Evolutionary conservation across 176 grass and related monocot species (phyloP).

Genomic region (Guadua angustifolia): DNA sequence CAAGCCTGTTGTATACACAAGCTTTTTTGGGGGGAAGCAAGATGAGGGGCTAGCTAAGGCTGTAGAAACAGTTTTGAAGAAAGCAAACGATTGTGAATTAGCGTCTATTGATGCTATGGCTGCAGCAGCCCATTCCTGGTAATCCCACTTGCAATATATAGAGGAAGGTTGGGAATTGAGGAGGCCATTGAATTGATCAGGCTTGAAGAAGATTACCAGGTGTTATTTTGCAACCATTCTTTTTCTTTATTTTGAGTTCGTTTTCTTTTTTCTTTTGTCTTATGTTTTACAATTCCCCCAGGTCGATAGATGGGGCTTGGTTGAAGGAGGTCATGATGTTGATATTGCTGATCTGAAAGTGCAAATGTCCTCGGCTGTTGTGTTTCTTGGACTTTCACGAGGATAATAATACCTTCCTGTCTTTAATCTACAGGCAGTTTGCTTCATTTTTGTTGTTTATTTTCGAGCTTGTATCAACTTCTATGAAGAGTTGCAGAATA

Average conservation of each 20-base stretch:
- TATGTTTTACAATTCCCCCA: slow-evolving; percentile 29
- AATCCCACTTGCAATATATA: slow-evolving; percentile 80
- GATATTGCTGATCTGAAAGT: slow-evolving; percentile 92
- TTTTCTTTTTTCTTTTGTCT: slow-evolving; percentile 34
- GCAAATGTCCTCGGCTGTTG: slow-evolving; percentile 83
- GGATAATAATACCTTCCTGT: slow-evolving; percentile 34
- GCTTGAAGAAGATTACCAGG: slow-evolving; percentile 93
- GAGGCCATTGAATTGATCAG: slow-evolving; percentile 91
- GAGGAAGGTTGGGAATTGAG: slow-evolving; percentile 69
- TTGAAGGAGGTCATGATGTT: slow-evolving; percentile 97
- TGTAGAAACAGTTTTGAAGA: slow-evolving; percentile 63
- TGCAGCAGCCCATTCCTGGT: slow-evolving; percentile 86
- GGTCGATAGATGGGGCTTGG: slow-evolving; percentile 94
- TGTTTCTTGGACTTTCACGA: slow-evolving; percentile 74
- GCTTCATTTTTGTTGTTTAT: slow-evolving; percentile 20
- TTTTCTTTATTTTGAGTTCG: not conserved
- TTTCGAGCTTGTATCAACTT: slow-evolving; percentile 17
- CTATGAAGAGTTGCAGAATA: slow-evolving; percentile 33
- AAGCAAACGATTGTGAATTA: slow-evolving; percentile 71
- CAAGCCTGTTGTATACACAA: slow-evolving; percentile 68
- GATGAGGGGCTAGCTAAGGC: slow-evolving; percentile 64
- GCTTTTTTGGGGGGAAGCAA: slow-evolving; percentile 86
- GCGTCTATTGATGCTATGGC: slow-evolving; percentile 97
- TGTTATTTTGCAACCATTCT: slow-evolving; percentile 37
- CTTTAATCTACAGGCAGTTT: not conserved